phyloP scores from a whole-genome alignment of 768 basidiomycete genomes.

The Boletus subparvulus region DNA sequence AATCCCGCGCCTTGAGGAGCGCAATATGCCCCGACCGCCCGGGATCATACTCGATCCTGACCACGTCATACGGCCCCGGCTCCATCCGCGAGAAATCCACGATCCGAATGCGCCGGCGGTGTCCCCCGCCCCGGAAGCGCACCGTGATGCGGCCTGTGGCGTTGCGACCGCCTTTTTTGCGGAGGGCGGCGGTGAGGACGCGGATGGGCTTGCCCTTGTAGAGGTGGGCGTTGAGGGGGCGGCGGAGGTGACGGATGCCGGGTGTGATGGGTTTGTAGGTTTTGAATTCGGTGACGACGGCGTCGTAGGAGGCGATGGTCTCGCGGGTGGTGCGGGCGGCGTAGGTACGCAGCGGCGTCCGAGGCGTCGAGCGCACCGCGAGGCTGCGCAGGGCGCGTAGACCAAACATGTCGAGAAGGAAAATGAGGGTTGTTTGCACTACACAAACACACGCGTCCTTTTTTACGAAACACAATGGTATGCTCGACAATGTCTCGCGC shows the following conservation, averaged over 20 bases:
- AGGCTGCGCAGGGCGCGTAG: conserved; percentile 23
- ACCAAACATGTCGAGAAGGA: conserved; percentile 10
- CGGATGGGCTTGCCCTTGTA: conserved; percentile 86
- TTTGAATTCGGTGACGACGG: conserved; percentile 66
- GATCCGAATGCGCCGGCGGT: conserved; percentile 78
- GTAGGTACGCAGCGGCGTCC: conserved; percentile 24
- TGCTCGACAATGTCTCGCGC: neutral
- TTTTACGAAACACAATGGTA: conserved; percentile 29
- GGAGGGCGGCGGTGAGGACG: conserved; percentile 74
- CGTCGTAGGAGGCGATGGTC: conserved; percentile 32
- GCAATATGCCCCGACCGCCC: conserved; percentile 94
- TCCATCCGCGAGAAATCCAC: conserved; percentile 84
- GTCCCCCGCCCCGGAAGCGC: conserved; percentile 88
- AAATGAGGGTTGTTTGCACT: conserved; percentile 26
- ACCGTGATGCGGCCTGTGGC: conserved; percentile 81
- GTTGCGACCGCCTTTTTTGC: conserved; percentile 88
- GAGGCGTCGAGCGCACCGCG: conserved; percentile 2
- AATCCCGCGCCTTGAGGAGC: conserved; percentile 65
- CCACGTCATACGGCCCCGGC: conserved; percentile 81
- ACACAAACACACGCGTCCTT: conserved; percentile 35
- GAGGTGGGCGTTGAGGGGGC: conserved; percentile 80
- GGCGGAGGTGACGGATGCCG: conserved; percentile 79
- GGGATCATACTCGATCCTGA: conserved; percentile 96
- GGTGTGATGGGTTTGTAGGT: conserved; percentile 89
- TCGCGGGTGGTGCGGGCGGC: conserved; percentile 36